Evolutionary conservation across 1,139 yeast genomes (phyloP), one percentile per base, ranked within the genome.

Genomic region (Kodamaea arcana): DNA sequence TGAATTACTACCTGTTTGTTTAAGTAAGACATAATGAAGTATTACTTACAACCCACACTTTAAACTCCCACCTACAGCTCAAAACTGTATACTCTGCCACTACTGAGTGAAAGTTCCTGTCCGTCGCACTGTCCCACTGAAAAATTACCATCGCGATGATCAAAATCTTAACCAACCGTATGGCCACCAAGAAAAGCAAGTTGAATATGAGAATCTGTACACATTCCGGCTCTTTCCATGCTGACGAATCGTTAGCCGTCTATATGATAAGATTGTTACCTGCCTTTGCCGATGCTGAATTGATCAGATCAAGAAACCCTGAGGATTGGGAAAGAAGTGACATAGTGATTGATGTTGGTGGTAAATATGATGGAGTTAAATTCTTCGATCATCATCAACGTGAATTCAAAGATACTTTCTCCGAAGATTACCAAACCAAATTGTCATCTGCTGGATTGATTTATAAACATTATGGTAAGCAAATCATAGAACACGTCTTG

Each of bases 321-420:
- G 76, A 66, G 13, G 83, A 78, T 41, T 84, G 96, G 82, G 97
- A 86, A 50, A 69, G 69, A 30, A 81, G 95, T 51, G 97, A 90
- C 57, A 83, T 92, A 39, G 94, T 92, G 23, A 94, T 92, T 36
- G 98, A 92, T 61, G 98, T 92, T 28, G 75, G 94, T 51, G 98
- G 96, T n/a, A 73, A 83, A 54, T 90, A 90, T 59, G 97, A 92
- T 56, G 87, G 84, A 9, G 69, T 68, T 30, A 90, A 90, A 62
- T 86, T 70, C 59, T 92, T 87, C 58, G 99, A 92, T 56, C 99
- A 92, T 55, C 99, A 92, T 61, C 99, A 92, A 65, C 78, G 97
- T 43, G 75, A 65, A 34, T 69, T 69, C 45, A 45, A 53, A 37
- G 64, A 65, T 40, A 59, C 65, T 4, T 69, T 69, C 45, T 53